phyloP scores from a whole-genome alignment of 2,329 filamentous ascomycete genomes.

The Tolypocladium ovalisporum region DNA sequence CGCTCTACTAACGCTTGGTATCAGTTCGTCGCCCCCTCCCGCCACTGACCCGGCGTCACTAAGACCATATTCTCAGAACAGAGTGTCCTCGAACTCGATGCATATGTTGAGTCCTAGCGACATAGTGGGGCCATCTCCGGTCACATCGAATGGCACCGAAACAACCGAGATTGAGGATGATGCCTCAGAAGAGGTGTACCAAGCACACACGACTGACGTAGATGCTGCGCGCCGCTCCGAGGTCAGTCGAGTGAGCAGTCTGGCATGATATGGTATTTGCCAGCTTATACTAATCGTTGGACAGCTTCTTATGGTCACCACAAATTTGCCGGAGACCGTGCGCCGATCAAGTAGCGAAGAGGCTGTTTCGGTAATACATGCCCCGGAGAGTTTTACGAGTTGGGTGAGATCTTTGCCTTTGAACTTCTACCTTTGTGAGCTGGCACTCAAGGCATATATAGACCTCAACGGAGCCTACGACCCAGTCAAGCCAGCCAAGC shows the following conservation, averaged over 20 bases:
- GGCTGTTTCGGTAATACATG: constrained; percentile 83
- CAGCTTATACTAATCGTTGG: constrained; percentile 4
- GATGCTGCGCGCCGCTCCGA: constrained; percentile 15
- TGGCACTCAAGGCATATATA: constrained; percentile 11
- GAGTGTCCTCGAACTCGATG: constrained; percentile 40
- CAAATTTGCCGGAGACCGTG: constrained; percentile 45
- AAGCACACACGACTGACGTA: constrained; percentile 9
- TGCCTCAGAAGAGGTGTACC: constrained; percentile 46
- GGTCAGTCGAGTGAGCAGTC: constrained; percentile 10
- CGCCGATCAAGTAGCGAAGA: constrained; percentile 58
- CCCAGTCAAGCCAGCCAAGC: constrained; percentile 22
- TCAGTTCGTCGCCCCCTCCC: constrained; percentile 24
- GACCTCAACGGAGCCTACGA: constrained; percentile 29
- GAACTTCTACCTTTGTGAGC: background rate
- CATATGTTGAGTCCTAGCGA: constrained; percentile 52
- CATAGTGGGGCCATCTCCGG: constrained; percentile 69
- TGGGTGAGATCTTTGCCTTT: constrained; percentile 49
- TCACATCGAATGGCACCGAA: constrained; percentile 76
- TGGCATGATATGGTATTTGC: background rate
- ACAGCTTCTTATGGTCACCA: constrained; percentile 42
- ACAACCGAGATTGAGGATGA: constrained; percentile 80
- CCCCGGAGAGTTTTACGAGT: constrained; percentile 68
- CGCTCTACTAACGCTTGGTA: background rate
- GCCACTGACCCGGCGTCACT: constrained; percentile 34
- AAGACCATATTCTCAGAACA: constrained; percentile 38